Conservation (phyloP, 1,139 yeast genomes). For the Suhomyces kunorum region DNA sequence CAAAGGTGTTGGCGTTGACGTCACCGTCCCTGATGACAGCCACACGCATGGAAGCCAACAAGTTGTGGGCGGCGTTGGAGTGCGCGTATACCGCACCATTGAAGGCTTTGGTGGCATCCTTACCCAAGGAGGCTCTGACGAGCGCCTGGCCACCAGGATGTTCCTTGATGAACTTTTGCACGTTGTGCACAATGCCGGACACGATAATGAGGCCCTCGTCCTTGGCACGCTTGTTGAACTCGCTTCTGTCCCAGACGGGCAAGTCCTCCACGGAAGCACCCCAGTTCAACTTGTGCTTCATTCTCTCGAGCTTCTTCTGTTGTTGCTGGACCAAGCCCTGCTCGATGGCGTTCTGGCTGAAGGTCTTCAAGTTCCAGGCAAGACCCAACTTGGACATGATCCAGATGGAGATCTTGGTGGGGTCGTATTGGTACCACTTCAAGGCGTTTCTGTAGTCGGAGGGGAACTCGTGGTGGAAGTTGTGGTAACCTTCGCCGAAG, state of each 20-base stretch:
- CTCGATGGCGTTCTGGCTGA: conserved; percentile 93
- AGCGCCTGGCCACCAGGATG: conserved; percentile 98
- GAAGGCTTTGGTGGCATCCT: conserved; percentile 96
- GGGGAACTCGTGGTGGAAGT: conserved; percentile 99
- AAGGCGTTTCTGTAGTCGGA: conserved; percentile 97
- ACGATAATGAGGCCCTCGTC: conserved; percentile 68
- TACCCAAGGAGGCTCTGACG: conserved; percentile 83
- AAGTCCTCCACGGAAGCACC: conserved; percentile 82
- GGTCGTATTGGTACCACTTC: conserved; percentile 98
- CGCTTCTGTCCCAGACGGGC: conserved; percentile 89
- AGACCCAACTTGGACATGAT: conserved; percentile 73
- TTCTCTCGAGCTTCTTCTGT: conserved; percentile 86
- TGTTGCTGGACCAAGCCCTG: conserved; percentile 90
- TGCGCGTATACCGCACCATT: conserved; percentile 98
- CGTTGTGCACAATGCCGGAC: conserved; percentile 94
- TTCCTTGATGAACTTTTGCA: conserved; percentile 76
- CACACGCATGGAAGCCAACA: conserved; percentile 92
- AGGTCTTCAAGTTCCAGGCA: conserved; percentile 87
- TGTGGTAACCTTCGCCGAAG: conserved; percentile 98
- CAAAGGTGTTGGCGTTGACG: conserved; percentile 54
- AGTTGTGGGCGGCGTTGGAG: conserved; percentile 96
- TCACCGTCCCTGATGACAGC: conserved; percentile 79
- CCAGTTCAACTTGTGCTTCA: conserved; percentile 84
- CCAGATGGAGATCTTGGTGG: conserved; percentile 84
- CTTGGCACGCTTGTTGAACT: conserved; percentile 70